phyloP scores from a whole-genome alignment of 352 stramenopile genomes.

The Aphanomyces cochlioides region DNA sequence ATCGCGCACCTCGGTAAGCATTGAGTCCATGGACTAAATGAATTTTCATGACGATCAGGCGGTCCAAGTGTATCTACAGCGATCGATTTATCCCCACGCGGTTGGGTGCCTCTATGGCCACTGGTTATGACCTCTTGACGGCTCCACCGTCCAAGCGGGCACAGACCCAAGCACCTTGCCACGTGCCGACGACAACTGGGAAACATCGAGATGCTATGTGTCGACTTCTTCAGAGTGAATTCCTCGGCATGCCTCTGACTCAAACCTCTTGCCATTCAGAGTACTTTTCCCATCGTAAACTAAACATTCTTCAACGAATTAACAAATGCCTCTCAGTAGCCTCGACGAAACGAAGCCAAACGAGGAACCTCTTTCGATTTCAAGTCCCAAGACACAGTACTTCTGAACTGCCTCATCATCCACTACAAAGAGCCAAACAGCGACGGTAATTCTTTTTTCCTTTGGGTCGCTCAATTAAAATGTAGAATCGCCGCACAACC shows the following conservation, averaged over 20 bases:
- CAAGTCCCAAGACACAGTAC: neutral
- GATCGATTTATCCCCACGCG: conserved; percentile 83
- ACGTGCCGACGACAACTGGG: neutral
- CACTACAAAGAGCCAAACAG: too few relatives aligned
- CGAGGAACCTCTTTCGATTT: conserved; percentile 7
- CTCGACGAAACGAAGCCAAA: too few relatives aligned
- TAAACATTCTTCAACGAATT: too few relatives aligned
- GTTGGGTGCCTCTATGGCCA: conserved; percentile 67
- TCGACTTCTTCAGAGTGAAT: conserved; percentile 7
- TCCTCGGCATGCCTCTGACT: neutral
- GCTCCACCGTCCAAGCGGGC: conserved; percentile 40
- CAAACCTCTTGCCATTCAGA: neutral
- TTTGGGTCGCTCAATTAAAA: too few relatives aligned
- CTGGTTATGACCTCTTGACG: conserved; percentile 56
- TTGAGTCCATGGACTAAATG: neutral
- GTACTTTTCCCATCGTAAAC: too few relatives aligned
- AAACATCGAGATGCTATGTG: conserved; percentile 3
- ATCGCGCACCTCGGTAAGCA: neutral
- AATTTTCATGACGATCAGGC: neutral
- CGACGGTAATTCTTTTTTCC: too few relatives aligned
- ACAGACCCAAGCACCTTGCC: neutral
- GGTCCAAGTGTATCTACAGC: conserved; percentile 79
- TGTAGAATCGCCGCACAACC: too few relatives aligned
- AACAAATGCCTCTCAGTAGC: too few relatives aligned
- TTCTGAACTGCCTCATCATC: too few relatives aligned